phyloP scores from a whole-genome alignment of 352 stramenopile genomes.

The Peronospora destructor region DNA sequence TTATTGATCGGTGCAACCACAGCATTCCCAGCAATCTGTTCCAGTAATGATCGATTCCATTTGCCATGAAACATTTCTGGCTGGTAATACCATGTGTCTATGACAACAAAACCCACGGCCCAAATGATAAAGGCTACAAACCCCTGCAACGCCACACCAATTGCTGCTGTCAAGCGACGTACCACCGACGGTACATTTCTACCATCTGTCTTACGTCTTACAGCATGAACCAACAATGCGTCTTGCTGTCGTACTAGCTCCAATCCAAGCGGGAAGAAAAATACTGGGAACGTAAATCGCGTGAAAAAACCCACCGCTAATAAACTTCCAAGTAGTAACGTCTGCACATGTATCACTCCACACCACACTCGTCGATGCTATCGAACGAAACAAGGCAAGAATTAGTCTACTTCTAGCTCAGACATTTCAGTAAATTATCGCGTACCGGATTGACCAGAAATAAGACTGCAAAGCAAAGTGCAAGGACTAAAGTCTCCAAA shows the following conservation, averaged over 20 bases:
- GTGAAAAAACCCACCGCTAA: conserved; percentile 70
- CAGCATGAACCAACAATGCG: conserved; percentile 20
- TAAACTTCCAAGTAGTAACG: conserved; percentile 51
- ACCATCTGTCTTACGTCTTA: conserved; percentile 25
- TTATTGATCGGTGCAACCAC: conserved; percentile 84
- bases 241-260: conserved; percentile 60
- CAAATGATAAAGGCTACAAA: conserved; percentile 39
- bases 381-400: not conserved
- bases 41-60: conserved; percentile 4
- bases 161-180: conserved; percentile 20
- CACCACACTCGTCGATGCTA: conserved; percentile 38
- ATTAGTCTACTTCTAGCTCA: not conserved
- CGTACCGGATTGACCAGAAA: conserved; percentile 41
- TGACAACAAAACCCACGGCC: conserved; percentile 25
- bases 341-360: conserved; percentile 40
- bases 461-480: conserved; percentile 46
- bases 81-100: conserved; percentile 62
- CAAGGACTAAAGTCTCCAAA: conserved; percentile 57
- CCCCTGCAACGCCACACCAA: conserved; percentile 37
- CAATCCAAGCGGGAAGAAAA: conserved; percentile 69
- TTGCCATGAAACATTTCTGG: conserved; percentile 18
- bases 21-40: conserved; percentile 15
- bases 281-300: conserved; percentile 76
- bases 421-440: not conserved
- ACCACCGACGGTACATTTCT: conserved; percentile 2